Conservation (phyloP, 1,139 yeast genomes). For the Candida sp. region DNA sequence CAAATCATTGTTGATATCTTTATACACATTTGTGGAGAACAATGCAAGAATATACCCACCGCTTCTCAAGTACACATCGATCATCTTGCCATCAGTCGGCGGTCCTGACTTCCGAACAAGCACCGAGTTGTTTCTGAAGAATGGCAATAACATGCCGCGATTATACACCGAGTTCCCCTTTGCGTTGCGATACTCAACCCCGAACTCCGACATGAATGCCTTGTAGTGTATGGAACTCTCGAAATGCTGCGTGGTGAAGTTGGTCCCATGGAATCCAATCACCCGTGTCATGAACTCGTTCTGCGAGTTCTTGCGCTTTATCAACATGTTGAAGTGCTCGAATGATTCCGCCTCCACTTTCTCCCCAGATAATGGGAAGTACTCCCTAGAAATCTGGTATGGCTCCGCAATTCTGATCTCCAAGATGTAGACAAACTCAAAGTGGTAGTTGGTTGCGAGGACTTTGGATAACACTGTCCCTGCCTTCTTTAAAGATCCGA, state of each 20-base stretch:
- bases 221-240: conserved; percentile 51
- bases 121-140: conserved; percentile 45
- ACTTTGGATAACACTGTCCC: conserved; percentile 45
- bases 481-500: conserved; percentile 48
- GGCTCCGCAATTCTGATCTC: conserved; percentile 59
- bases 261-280: conserved; percentile 50
- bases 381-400: conserved; percentile 40
- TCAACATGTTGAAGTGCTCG: conserved; percentile 37
- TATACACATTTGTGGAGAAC: conserved; percentile 36
- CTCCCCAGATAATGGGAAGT: conserved; percentile 41
- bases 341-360: conserved; percentile 50
- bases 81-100: conserved; percentile 16
- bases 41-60: conserved; percentile 65
- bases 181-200: conserved; percentile 45
- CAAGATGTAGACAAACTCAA: conserved; percentile 57
- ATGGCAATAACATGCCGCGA: conserved; percentile 57
- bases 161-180: conserved; percentile 34
- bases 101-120: conserved; percentile 35
- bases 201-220: conserved; percentile 59
- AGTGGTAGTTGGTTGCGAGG: conserved; percentile 38
- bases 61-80: conserved; percentile 51
- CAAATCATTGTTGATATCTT: conserved; percentile 39
- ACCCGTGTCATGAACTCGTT: conserved; percentile 43
- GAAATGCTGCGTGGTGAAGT: conserved; percentile 31
- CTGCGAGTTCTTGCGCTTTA: conserved; percentile 27